Base-by-base conservation (phyloP, 129 eudicot species). In the Logfia minima region DNA sequence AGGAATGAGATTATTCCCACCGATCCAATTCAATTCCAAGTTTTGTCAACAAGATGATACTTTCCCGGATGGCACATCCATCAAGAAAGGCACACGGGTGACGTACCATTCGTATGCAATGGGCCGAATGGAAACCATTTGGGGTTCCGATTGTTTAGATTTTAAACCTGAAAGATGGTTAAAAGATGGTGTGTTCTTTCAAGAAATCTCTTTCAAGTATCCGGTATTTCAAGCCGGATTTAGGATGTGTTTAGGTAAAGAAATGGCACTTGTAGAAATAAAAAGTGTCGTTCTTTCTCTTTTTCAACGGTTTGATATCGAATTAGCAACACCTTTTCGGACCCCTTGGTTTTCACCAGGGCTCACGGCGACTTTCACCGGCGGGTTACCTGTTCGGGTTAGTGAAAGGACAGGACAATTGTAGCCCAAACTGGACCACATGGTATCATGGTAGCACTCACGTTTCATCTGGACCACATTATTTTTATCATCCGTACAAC, bases 101-200 rank as follows among this genome's bases (percentile, higher is more conserved):
- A 93, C 91, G 1, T 90, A 88, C 71, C 98, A 93, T 58, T 87
- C 97, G 0, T 93, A 90, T 22, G 98, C 98, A 0, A 93, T 93
- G 98, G 98, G 96, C 3, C 87, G 98, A 48, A 89, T 90, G 97
- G 93, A 89, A 70, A 80, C 87, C n/a, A 90, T 90, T 18, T 93
- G 97, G 98, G 98, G 97, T 0, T 3, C 80, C 21, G 96, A 93
- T 76, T 90, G 89, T 72, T 84, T 85, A 51, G 90, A 79, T 19
- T 93, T 93, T 70, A 93, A 85, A 80, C 98, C 98, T 1, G 87
- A 84, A 66, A 90, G 98, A 81, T 93, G 97, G 98, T 74, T 93
- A 32, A 90, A 74, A 70, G 84, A 89, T 34, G 96, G 96, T 0
- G 79, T 84, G 0, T 92, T 92, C 65, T 74, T 70, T 56, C 92